Base-by-base conservation (phyloP, 176 grass and related monocot genomes). In the Chloris gayana region DNA sequence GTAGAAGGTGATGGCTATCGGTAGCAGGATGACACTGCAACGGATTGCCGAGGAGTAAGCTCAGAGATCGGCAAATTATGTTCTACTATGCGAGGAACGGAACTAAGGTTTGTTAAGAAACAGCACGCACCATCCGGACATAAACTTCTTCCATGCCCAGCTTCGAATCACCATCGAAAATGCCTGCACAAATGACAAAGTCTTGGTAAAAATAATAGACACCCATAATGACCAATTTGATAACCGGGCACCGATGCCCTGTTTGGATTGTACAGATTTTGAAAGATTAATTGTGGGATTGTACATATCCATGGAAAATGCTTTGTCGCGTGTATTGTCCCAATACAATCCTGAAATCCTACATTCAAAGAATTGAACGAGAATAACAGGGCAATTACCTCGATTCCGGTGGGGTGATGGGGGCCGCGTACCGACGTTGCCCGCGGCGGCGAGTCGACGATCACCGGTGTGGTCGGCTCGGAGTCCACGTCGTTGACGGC, bases 1-100 rank as follows among this genome's bases (percentile, higher is more conserved):
- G 72, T 97, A 93, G 85, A 97, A 93, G 24, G 93, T 97, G 58
- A 91, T 87, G 64, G 86, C 86, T 45, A 97, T 93, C 35, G 94
- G 94, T 27, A 93, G 80, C 54, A 97, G 47, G 67, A 97, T 97
- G 37, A 97, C 85, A 58, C 93, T 97, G 73, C n/a, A 80, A 37
- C 60, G 32, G 25, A 21, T 14, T 57, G 62, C 22, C 0, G 15
- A 54, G 5, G 27, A 38, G 8, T 4, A 44, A n/a, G 39, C 54
- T 58, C 22, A 60, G 39, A 37, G 15, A 51, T 25, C 9, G 35
- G 38, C 7, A 15, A 46, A 64, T 0, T 50, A 22, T 69, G 25
- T 8, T 13, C 22, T 57, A 1, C 5, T 12, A 12, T 47, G 13
- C n/a, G 56, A 70, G 69, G 50, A 53, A 47, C 10, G 71, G 53